Evolutionary conservation across 176 grass and related monocot species (phyloP), one percentile per base, ranked within the genome.

Genomic region (Alloteropsis semialata): DNA sequence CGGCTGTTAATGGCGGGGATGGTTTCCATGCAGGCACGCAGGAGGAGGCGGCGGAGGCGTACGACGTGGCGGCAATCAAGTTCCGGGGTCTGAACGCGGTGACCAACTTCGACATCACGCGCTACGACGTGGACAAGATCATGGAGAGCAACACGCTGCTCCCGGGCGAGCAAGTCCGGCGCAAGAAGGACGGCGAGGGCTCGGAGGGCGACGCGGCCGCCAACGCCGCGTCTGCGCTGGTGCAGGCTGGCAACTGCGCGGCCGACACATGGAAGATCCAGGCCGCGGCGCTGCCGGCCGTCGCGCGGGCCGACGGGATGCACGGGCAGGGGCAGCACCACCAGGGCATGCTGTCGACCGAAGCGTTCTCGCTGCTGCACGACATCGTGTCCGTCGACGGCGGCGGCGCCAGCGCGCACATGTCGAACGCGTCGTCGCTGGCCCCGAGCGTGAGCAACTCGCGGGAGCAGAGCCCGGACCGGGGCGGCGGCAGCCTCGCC

Each of bases 61-160:
- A 99, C 71, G 97, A 99, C 85, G 84, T 99, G 69, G 97, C 97
- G 30, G 97, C 97, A 15, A 99, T 99, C 73, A 99, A 96, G 69
- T 99, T 99, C 69, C 93, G 97, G 32, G 91, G 97, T 11, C 84
- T 96, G 24, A 96, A 82, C 81, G 97, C 97, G 0, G 97, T 99
- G n/a, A 99, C 97, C 15, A 99, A 99, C 91, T 99, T 99, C 54
- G 91, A 94, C 74, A 92, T 96, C 81, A 90, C 91, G 54, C 60
- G 91, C 3, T 99, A 99, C 55, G 91, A 96, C 69, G 97, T 99
- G 5, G 89, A 94, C 10, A 99, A 94, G 83, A 99, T 99, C 82
- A 89, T 94, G 89, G 91, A 73, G 34, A 99, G 93, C 69, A 92
- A 34, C 93, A 94, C 89, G 46, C 93, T 99, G 7, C 91, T 99